A percentile compares a stretch with the other conserved stretches of the same genome.
Conservation (phyloP, 2,329 filamentous ascomycete species). For the Fusarium sp. region DNA sequence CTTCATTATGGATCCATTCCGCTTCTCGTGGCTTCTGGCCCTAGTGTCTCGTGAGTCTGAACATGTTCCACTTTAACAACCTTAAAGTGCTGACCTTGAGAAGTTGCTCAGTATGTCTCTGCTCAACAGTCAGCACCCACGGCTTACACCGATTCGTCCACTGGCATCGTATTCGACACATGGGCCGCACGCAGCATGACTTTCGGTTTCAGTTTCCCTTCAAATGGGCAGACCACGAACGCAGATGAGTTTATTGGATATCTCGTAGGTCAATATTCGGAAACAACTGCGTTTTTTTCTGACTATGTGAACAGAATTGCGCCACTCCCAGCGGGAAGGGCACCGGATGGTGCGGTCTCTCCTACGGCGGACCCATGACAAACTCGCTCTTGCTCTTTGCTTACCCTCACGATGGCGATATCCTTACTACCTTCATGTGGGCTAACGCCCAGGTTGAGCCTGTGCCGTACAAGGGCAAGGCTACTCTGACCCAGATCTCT, state of each 20-base stretch:
- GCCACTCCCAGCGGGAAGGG: constrained; percentile 5
- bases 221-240: constrained; percentile 8
- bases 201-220: constrained; percentile 13
- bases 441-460: constrained; percentile 21
- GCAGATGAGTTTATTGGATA: constrained; percentile 25
- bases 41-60: constrained; percentile 1
- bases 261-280: background rate
- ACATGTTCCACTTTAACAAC: background rate
- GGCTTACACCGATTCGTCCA: background rate
- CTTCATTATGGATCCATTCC: constrained; percentile 6
- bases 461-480: constrained; percentile 10
- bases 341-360: constrained; percentile 23
- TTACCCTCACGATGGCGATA: constrained; percentile 18
- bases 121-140: constrained; percentile 13
- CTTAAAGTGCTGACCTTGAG: background rate
- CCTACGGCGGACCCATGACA: constrained; percentile 20
- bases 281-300: background rate
- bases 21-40: constrained; percentile 11
- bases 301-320: constrained; percentile 8
- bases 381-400: constrained; percentile 17
- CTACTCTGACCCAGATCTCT: constrained; percentile 16
- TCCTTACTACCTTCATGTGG: constrained; percentile 10
- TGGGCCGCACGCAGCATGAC: constrained; percentile 13
- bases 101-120: constrained; percentile 17
- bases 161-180: constrained; percentile 19